Base-by-base conservation (phyloP, 1,139 yeast genomes). In the Hansenula lynferdii region DNA sequence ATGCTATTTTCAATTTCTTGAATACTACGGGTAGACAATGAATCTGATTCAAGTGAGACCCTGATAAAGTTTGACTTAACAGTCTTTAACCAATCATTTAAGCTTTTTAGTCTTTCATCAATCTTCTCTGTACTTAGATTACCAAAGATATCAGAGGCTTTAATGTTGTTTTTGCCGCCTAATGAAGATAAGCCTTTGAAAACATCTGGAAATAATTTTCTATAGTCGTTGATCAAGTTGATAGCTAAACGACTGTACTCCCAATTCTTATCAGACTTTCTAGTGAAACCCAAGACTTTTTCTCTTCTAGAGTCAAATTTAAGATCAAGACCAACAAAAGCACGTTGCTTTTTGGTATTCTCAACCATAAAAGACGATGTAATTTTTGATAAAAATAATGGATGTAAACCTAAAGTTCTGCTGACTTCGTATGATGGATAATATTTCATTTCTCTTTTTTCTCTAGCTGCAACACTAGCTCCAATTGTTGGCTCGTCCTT, bases 231-330 rank as follows among this genome's bases (percentile, higher is more conserved):
- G 34, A 92, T 62, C 49, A 90, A 67, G 29, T 75, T 70, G 31
- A 85, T 63, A 1, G 97, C 95, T 51, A 84, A 67, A 12, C 78
- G 78, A 44, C 95, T 85, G 60, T 70, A 92, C 51, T 81, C 90
- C 98, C 98, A 94, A 33, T 79, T 80, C 43, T 71, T 77, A 18
- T 74, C 78, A 34, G 66, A 67, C 51, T 80, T 79, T 47, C 80
- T 75, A 5, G 96, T 78, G 62, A 80, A 90, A 2, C 98, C 98
- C 48, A 90, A 70, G 7, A 86, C 97, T 62, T 90, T 92, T 53
- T 77, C 75, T 52, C 87, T 77, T 49, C 77, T 77, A 25, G 77
- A 77, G 50, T 90, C 96, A 61, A 81, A 85, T 61, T 90, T 89
- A 58, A 92, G 69, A 45, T 85, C 87, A 49, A 92, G 69, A 23